Conservation (phyloP, 2,329 filamentous ascomycete genomes). For the Hymenoscyphus fraxineus region DNA sequence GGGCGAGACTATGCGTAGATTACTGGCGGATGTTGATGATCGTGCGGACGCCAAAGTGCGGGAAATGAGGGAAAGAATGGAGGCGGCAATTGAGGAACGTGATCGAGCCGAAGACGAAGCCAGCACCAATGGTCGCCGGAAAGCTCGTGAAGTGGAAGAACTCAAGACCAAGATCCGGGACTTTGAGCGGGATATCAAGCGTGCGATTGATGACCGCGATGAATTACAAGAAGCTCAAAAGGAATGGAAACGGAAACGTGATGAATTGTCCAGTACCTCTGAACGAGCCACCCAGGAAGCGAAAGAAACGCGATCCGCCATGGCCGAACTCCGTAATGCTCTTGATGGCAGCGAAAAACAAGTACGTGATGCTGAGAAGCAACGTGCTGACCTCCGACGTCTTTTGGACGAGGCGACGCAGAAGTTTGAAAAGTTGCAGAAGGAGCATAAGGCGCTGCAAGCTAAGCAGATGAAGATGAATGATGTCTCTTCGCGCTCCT, state of each 20-base stretch:
- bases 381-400: constrained; percentile 70
- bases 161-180: constrained; percentile 75
- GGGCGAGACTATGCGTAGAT: constrained; percentile 87
- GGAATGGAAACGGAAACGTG: constrained; percentile 69
- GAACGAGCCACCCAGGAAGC: constrained; percentile 69
- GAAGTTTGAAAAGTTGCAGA: constrained; percentile 75
- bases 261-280: constrained; percentile 70
- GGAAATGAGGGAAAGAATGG: constrained; percentile 85
- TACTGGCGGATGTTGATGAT: constrained; percentile 82
- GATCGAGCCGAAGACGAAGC: constrained; percentile 91
- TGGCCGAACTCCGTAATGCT: constrained; percentile 72
- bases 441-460: constrained; percentile 55
- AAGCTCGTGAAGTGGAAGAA: constrained; percentile 82
- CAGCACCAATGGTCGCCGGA: constrained; percentile 69
- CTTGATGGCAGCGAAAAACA: constrained; percentile 86
- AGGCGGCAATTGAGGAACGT: constrained; percentile 86
- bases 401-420: constrained; percentile 74
- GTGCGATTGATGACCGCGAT: constrained; percentile 69
- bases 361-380: constrained; percentile 76
- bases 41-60: constrained; percentile 76
- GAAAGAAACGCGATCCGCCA: constrained; percentile 70
- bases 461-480: constrained; percentile 37
- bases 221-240: constrained; percentile 70
- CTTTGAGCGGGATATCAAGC: constrained; percentile 71
- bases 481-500: constrained; percentile 32